phyloP scores from a whole-genome alignment of 805 yeast genomes.

The Ogataea degrootiae region DNA sequence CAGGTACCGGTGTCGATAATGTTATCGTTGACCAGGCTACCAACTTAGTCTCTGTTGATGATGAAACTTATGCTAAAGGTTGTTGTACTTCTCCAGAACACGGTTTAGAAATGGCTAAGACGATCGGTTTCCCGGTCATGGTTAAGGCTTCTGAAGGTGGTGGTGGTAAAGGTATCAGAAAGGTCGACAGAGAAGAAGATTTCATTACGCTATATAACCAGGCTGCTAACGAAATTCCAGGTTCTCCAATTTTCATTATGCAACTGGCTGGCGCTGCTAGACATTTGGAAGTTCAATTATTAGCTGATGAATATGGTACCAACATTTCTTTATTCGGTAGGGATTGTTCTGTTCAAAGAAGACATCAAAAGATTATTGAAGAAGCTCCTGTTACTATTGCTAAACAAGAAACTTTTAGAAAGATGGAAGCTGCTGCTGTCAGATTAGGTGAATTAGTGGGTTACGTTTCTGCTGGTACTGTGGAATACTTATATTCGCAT shows the following conservation, averaged over 20 bases:
- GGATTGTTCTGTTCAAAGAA: slow-evolving; percentile 99
- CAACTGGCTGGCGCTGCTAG: slow-evolving; percentile 95
- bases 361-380: slow-evolving; percentile 98
- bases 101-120: slow-evolving; percentile 78
- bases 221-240: slow-evolving; percentile 97
- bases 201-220: slow-evolving; percentile 77
- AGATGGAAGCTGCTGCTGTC: slow-evolving; percentile 97
- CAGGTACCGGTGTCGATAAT: slow-evolving; percentile 93
- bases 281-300: slow-evolving; percentile 94
- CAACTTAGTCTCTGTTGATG: slow-evolving; percentile 84
- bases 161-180: slow-evolving; percentile 99
- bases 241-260: slow-evolving; percentile 98
- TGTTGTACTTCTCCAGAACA: slow-evolving; percentile 84
- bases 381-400: slow-evolving; percentile 99
- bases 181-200: slow-evolving; percentile 80
- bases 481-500: slow-evolving; percentile 92
- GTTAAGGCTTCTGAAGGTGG: slow-evolving; percentile 99
- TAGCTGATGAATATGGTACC: slow-evolving; percentile 98
- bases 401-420: slow-evolving; percentile 71
- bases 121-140: slow-evolving; percentile 98
- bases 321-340: slow-evolving; percentile 96
- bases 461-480: slow-evolving; percentile 98
- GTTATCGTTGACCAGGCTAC: slow-evolving; percentile 66
- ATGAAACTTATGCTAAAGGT: slow-evolving; percentile 78
- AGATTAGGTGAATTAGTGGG: slow-evolving; percentile 96